Conservation (phyloP, 352 stramenopile species). For the Hyaloperonospora arabidopsidis region DNA sequence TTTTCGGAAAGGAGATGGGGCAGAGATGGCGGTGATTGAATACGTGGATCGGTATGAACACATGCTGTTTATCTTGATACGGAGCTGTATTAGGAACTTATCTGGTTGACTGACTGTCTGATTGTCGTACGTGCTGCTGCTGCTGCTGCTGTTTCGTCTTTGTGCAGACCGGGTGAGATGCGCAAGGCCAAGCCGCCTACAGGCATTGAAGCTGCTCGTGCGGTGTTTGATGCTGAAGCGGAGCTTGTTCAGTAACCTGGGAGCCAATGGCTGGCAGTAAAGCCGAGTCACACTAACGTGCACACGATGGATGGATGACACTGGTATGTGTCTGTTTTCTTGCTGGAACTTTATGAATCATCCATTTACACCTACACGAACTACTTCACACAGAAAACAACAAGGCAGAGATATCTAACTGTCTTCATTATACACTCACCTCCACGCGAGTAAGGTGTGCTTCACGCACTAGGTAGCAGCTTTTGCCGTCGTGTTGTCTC, state of each 20-base stretch:
- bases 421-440: slow-evolving; percentile 17
- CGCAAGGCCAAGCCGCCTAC: slow-evolving; percentile 64
- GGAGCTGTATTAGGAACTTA: no score
- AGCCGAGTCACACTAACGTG: no score
- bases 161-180: slow-evolving; percentile 69
- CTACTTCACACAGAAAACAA: no score
- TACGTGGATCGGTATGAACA: slow-evolving; percentile 89
- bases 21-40: slow-evolving; percentile 97
- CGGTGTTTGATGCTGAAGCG: slow-evolving; percentile 37
- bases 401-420: no score
- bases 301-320: no score
- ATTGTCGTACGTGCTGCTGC: neutral
- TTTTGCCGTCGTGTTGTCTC: slow-evolving; percentile 13
- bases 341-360: no score
- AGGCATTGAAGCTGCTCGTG: slow-evolving; percentile 45
- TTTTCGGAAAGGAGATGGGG: slow-evolving; percentile 89
- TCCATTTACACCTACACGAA: no score
- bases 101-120: neutral
- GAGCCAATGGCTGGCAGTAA: no score
- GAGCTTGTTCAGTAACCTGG: neutral
- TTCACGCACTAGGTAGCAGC: slow-evolving; percentile 9
- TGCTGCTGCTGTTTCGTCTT: slow-evolving; percentile 3
- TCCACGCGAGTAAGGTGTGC: neutral
- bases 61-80: neutral
- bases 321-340: no score